These are phyloP conservation scores for Cyphellophora europaea DNA, from an alignment of 2,329 filamentous ascomycete species.

Conservation along the genomic window DNA sequence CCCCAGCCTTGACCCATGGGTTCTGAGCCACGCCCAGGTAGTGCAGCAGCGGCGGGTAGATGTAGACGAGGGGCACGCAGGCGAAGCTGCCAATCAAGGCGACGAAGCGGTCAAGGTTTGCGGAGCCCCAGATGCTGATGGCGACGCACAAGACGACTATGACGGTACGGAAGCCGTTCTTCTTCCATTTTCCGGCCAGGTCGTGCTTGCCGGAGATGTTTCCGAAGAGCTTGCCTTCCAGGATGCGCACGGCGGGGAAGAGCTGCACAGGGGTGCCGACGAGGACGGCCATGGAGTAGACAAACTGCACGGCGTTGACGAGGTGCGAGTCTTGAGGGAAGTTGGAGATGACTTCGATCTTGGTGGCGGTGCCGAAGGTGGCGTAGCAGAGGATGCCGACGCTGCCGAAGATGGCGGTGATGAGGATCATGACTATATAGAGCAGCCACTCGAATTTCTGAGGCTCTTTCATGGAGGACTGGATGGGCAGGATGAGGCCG, in stretches of 20 bases:
- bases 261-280: constrained; percentile 65
- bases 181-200: constrained; percentile 62
- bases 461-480: constrained; percentile 64
- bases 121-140: constrained; percentile 55
- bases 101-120: constrained; percentile 65
- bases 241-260: constrained; percentile 63
- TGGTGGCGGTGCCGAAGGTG: constrained; percentile 59
- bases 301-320: constrained; percentile 67
- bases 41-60: constrained; percentile 65
- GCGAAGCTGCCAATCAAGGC: constrained; percentile 64
- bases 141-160: constrained; percentile 51
- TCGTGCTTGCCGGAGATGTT: constrained; percentile 58
- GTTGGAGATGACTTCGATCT: constrained; percentile 68
- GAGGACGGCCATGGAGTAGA: constrained; percentile 66
- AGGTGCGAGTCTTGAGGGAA: constrained; percentile 60
- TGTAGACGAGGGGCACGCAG: constrained; percentile 67
- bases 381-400: constrained; percentile 66
- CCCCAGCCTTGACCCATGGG: constrained; percentile 46
- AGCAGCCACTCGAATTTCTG: constrained; percentile 58
- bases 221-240: constrained; percentile 61
- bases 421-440: constrained; percentile 61
- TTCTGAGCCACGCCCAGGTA: constrained; percentile 56
- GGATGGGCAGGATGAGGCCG: constrained; percentile 65
- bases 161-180: constrained; percentile 55
- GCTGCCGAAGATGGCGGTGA: constrained; percentile 63